phyloP scores from a whole-genome alignment of 148 eudicot species.

The Polygonum maritimum region DNA sequence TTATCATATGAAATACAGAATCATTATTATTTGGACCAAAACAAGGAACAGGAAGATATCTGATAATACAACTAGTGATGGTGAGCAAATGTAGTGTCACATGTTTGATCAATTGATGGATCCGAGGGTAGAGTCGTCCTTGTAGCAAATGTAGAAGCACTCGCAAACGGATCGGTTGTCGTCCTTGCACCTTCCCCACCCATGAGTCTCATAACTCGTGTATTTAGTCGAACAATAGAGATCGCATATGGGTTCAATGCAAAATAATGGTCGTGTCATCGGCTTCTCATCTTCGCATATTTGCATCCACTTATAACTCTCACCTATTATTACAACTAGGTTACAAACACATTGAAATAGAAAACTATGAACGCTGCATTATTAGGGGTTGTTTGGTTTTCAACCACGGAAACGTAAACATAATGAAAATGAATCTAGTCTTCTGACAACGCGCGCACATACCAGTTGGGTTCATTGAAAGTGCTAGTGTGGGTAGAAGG shows the following conservation, averaged over 20 bases:
- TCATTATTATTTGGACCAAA: too few species aligned
- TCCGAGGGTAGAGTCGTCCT: conserved; percentile 10
- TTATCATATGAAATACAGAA: too few species aligned
- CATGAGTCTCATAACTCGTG: background rate
- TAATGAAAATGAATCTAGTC: too few species aligned
- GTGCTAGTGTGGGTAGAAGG: background rate
- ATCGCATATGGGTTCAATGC: conserved; percentile 14
- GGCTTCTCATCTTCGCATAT: conserved; percentile 26
- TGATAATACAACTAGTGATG: background rate
- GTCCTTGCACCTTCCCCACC: conserved; percentile 33
- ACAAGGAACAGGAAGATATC: too few species aligned
- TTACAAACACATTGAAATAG: too few species aligned
- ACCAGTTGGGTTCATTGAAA: background rate
- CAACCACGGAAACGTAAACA: too few species aligned
- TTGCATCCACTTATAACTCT: conserved; percentile 19
- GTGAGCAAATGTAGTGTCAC: background rate
- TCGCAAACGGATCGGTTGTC: conserved; percentile 22
- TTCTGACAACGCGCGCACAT: background rate
- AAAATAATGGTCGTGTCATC: conserved; percentile 15
- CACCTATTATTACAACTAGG: conserved; percentile 5
- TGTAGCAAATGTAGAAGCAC: conserved; percentile 30
- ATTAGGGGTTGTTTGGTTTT: too few species aligned
- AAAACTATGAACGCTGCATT: too few species aligned
- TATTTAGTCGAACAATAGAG: conserved; percentile 13
- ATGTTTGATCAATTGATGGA: background rate